Conservation (phyloP, 306 rosid species). For the Glycyrrhiza uralensis region DNA sequence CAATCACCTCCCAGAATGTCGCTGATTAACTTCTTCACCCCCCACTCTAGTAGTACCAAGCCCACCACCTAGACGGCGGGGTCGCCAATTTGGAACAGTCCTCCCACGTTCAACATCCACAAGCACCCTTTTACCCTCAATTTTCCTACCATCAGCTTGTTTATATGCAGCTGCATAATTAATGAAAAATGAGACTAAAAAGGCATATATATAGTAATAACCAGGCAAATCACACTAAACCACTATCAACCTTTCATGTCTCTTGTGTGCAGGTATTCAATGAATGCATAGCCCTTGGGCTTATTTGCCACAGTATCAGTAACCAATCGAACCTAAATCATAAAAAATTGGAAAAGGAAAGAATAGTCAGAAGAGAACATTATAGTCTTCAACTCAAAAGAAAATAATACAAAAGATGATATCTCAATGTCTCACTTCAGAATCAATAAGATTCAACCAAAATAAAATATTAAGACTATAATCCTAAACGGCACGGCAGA, state of each 20-base stretch:
- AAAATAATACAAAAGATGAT: constrained; percentile 17
- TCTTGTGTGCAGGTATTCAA: constrained; percentile 90
- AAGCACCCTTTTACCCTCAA: constrained; percentile 94
- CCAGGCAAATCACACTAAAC: background rate
- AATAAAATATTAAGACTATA: constrained; percentile 32
- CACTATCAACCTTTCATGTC: constrained; percentile 93
- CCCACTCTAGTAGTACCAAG: constrained; percentile 98
- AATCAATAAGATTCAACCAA: no score
- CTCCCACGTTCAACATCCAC: constrained; percentile 99
- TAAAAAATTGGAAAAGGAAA: constrained; percentile 11
- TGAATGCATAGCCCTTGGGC: constrained; percentile 92
- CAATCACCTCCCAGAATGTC: constrained; percentile 74
- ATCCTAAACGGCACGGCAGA: constrained; percentile 99
- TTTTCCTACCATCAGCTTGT: constrained; percentile 98
- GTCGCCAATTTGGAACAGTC: constrained; percentile 99
- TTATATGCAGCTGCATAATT: constrained; percentile 86
- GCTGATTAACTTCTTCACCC: constrained; percentile 89
- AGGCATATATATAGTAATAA: background rate
- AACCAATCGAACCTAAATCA: constrained; percentile 76
- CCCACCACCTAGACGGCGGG: constrained; percentile 97
- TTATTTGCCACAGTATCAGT: constrained; percentile 67
- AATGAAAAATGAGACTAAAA: constrained; percentile 1
- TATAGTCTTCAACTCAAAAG: constrained; percentile 23
- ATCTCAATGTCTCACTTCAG: constrained; percentile 24
- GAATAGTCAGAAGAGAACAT: constrained; percentile 28